Evolutionary conservation across 371 early-diverging fungal species (phyloP), one percentile per base, ranked within the genome.

Genomic region (Saksenaea vasiformis): DNA sequence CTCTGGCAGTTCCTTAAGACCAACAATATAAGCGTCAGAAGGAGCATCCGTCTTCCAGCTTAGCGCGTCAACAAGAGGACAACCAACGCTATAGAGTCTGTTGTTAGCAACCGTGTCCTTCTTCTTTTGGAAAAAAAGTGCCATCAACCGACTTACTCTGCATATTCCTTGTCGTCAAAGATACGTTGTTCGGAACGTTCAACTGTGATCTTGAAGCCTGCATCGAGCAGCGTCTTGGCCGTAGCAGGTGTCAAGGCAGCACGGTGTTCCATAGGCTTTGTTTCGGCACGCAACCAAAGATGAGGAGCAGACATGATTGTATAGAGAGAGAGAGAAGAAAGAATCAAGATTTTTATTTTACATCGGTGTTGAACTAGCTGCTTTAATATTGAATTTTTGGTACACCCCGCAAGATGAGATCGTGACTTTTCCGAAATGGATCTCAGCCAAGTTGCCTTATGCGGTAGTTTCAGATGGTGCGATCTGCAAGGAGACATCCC

Each of bases 1-100:
- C 72, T 96, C 97, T n/a, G 96, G 96, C 31, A 98, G 87, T 74
- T 98, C 98, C 86, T 98, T 98, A 62, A 98, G 87, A 31, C 95
- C 98, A 35, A 95, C 87, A 72, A 98, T 92, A 70, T 92, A 93
- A 19, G 95, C 93, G 64, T 94, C 92, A 14, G 74, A 57, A 54
- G 97, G 96, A 5, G 97, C 97, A 65, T 87, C 85, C 10, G 84
- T 85, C 77, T 89, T 83, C 97, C 97, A 97, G 44, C 88, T 82
- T 61, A 91, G 90, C 39, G 84, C 76, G 13, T 88, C 85, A 7
- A 90, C 97, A 60, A 98, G 64, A 51, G 81, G 83, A 77, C 93
- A 93, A 15, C 97, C 97, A 47, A 84, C 87, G 60, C 90, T 92
- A 15, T 55, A 27, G 43, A 54, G 35, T 13, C 8, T 13, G 14